Conservation (phyloP, 805 yeast species). For the Wickerhamomyces bovis region DNA sequence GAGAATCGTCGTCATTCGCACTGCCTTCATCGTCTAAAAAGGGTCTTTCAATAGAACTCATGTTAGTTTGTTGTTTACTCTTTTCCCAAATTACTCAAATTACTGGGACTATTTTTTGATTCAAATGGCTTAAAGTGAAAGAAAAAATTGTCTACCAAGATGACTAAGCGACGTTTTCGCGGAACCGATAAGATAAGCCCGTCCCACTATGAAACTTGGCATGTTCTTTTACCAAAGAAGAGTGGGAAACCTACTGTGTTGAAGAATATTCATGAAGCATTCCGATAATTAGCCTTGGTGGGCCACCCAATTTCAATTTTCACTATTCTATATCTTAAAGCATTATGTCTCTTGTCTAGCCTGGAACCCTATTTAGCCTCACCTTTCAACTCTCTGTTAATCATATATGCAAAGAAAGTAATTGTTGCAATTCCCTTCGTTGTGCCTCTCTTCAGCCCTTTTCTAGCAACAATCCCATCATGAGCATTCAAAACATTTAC, state of each 20-base stretch:
- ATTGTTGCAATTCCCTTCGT: constrained; percentile 46
- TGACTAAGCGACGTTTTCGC: background rate
- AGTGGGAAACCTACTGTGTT: background rate
- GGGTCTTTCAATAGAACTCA: constrained; percentile 1
- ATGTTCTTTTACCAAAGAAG: no score
- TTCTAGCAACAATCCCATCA: constrained; percentile 78
- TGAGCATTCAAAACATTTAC: constrained; percentile 76
- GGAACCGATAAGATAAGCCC: background rate
- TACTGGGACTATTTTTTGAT: no score
- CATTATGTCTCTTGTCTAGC: background rate
- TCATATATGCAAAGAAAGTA: constrained; percentile 38
- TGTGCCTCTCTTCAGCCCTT: constrained; percentile 47
- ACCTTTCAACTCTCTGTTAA: constrained; percentile 16
- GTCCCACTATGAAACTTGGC: no score
- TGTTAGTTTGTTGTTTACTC: background rate
- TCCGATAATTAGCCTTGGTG: background rate
- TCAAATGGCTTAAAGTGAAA: no score
- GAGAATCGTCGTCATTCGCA: constrained; percentile 2
- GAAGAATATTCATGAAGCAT: background rate
- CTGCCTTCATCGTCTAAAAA: background rate
- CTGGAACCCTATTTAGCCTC: background rate
- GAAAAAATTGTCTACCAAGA: background rate
- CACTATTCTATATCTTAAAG: background rate
- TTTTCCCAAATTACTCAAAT: no score
- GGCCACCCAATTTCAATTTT: no score